Conservation (phyloP, 2,329 filamentous ascomycete genomes). For the Pestalotiopsis sp. region DNA sequence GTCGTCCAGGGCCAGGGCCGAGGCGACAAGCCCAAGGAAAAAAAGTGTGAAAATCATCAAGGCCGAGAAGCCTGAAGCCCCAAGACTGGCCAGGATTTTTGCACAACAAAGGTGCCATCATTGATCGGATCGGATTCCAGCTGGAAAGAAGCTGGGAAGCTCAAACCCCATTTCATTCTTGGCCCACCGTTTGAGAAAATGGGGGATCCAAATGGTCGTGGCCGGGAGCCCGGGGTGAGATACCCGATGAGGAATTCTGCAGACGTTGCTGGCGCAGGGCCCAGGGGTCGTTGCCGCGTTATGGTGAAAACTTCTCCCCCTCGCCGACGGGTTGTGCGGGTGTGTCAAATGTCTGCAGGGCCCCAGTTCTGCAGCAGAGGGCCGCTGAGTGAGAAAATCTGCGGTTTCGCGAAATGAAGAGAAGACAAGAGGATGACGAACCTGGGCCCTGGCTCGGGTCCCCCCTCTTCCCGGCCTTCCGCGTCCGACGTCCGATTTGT, state of each 20-base stretch:
- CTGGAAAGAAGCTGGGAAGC: background rate
- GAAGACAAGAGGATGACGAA: background rate
- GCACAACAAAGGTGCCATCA: background rate
- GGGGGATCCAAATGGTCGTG: background rate
- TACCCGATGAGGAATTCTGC: background rate
- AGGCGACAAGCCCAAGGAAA: background rate
- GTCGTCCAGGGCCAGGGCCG: background rate
- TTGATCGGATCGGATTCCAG: background rate
- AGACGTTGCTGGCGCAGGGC: background rate
- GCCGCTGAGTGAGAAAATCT: background rate
- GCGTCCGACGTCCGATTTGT: background rate
- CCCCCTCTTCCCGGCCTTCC: background rate
- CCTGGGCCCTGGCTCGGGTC: background rate
- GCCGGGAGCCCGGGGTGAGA: background rate
- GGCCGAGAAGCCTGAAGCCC: no score
- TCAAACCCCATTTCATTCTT: background rate
- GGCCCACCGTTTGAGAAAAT: slow-evolving; percentile 1
- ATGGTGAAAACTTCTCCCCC: background rate
- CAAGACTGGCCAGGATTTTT: background rate
- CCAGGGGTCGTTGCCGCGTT: background rate
- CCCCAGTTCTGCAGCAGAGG: background rate
- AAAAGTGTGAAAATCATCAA: no score
- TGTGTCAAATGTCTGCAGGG: no score
- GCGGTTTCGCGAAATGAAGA: background rate
- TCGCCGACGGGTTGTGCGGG: no score